These are phyloP conservation scores for Tetracladium marchalianum DNA, from an alignment of 495 filamentous ascomycete species.

Conservation along the genomic window DNA sequence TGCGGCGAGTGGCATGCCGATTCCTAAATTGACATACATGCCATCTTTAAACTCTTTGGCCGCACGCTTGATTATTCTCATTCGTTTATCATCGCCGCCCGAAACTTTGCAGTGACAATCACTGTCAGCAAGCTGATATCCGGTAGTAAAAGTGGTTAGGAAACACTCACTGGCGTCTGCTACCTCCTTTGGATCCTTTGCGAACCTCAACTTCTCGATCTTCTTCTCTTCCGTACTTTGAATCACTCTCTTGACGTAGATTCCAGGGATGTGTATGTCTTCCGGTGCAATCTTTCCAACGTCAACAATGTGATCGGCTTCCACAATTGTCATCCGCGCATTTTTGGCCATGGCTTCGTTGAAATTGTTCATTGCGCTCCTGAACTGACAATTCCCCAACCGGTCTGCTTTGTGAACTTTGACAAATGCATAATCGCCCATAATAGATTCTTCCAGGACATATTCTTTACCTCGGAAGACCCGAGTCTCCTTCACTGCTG, in stretches of 20 bases:
- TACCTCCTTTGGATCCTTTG: conserved; percentile 6
- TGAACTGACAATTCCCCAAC: conserved; percentile 13
- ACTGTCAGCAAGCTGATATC: background rate
- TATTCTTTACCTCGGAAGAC: conserved; percentile 11
- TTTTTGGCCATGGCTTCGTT: conserved; percentile 13
- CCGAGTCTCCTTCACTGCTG: conserved; percentile 11
- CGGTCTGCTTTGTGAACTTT: conserved; percentile 16
- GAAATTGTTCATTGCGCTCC: conserved; percentile 11
- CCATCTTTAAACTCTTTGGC: conserved; percentile 16
- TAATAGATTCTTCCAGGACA: conserved; percentile 14
- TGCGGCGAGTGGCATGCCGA: conserved; percentile 15
- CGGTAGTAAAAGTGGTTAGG: background rate
- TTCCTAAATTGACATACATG: conserved; percentile 14
- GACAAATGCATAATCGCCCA: conserved; percentile 14
- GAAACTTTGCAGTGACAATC: background rate
- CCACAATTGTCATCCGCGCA: conserved; percentile 11
- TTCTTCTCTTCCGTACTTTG: conserved; percentile 11
- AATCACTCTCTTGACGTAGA: conserved; percentile 14
- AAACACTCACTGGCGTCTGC: conserved; percentile 1
- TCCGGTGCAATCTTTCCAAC: conserved; percentile 13
- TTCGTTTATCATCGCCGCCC: conserved; percentile 2
- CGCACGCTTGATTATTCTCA: conserved; percentile 11
- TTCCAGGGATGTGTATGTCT: conserved; percentile 12
- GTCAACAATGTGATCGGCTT: conserved; percentile 16
- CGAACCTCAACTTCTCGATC: conserved; percentile 15